A percentile compares a stretch with the other conserved stretches of the same genome.
phyloP scores from a whole-genome alignment of 352 stramenopile species.

The Globisporangium carolinianum region DNA sequence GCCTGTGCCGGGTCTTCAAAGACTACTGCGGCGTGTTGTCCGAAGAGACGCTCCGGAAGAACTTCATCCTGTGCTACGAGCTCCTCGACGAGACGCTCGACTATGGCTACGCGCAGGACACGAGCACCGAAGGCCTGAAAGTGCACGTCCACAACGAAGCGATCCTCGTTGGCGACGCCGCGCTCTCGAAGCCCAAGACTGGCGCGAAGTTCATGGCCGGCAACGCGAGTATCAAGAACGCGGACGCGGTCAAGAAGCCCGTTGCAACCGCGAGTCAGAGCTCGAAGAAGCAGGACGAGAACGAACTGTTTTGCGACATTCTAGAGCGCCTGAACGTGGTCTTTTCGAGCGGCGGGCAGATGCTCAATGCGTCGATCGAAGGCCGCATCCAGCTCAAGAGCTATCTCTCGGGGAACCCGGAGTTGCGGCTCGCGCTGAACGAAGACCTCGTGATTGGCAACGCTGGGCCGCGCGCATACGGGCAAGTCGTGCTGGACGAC shows the following conservation, averaged over 20 bases:
- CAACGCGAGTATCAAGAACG: conserved; percentile 71
- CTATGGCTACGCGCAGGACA: conserved; percentile 97
- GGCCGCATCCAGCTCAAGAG: conserved; percentile 98
- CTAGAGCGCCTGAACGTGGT: conserved; percentile 96
- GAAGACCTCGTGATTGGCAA: conserved; percentile 95
- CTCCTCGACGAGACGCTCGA: conserved; percentile 99
- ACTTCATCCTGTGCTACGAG: conserved; percentile 99
- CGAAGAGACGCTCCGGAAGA: conserved; percentile 98
- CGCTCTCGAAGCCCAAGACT: conserved; percentile 85
- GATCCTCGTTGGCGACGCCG: conserved; percentile 87
- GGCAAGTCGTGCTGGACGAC: conserved; percentile 94
- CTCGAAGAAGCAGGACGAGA: conserved; percentile 87
- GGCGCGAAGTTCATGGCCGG: conserved; percentile 84
- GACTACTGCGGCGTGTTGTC: conserved; percentile 99
- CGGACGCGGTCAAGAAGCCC: conserved; percentile 87
- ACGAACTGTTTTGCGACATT: conserved; percentile 99
- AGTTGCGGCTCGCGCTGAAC: conserved; percentile 94
- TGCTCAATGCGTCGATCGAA: conserved; percentile 98
- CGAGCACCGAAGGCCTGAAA: conserved; percentile 96
- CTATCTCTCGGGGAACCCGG: conserved; percentile 97
- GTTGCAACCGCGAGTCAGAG: conserved; percentile 64
- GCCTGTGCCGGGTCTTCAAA: conserved; percentile 96
- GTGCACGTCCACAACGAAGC: conserved; percentile 98
- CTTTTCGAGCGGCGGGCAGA: conserved; percentile 95
- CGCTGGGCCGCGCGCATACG: conserved; percentile 77